Base-by-base conservation (phyloP, 179 eudicot species). In the Beta lomatogona region DNA sequence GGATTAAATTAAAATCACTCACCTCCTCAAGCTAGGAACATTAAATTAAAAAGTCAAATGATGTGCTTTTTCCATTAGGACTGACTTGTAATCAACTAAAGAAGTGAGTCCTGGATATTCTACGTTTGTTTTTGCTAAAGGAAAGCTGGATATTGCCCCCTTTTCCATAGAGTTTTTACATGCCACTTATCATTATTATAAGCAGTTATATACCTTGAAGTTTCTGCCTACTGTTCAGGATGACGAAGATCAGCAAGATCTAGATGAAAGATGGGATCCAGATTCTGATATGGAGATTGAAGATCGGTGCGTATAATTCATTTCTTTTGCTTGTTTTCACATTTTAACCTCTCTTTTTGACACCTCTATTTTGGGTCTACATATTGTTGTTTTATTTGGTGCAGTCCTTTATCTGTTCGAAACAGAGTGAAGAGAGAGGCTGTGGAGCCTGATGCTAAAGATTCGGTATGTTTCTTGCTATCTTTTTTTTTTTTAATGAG, bases 221-320 rank as follows among this genome's bases (percentile, higher is more conserved):
- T 70, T 55, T 28, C 52, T 53, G 46, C 68, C 41, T 46, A 69
- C 58, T 70, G 78, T 84, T 59, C 82, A 92, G 94, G 91, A 86
- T 36, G 94, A 92, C 79, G 94, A 92, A 82, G 97, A 92, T 88
- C 91, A 88, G 81, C 90, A 82, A 60, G 90, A 88, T 72, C 88
- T 86, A 80, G 93, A 91, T 85, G 88, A 82, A 83, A 90, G 90
- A 87, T 89, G 90, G 90, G 92, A 86, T 82, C 88, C 86, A 73
- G 90, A 92, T 52, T 86, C 91, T 81, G 97, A 90, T 59, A 91
- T 91, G 94, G 97, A 91, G 61, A 88, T 82, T 81, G 92, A 91
- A 81, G 81, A 86, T 58, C 81, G 91, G 94, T 91, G 84, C 65
- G 86, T 58, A 15, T 58, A 45, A 15, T 57, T n/a, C 11, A 46